Base-by-base conservation (phyloP, 257 asterid species). In the Primulina tabacum region DNA sequence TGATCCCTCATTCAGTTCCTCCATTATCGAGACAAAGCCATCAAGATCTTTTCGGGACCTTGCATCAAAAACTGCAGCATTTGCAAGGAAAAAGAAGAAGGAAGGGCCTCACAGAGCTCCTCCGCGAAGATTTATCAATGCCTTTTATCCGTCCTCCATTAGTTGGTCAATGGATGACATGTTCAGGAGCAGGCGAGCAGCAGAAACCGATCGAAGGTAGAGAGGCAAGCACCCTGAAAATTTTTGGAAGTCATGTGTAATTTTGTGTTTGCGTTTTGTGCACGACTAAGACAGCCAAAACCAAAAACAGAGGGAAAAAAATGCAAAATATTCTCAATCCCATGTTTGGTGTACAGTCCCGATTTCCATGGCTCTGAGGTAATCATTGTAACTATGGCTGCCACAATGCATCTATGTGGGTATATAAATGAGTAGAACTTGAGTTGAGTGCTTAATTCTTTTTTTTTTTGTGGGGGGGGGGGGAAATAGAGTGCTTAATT, bases 101-200 rank as follows among this genome's bases (percentile, higher is more conserved):
- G 92, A 85, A 77, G 93, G 74, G 75, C 85, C 87, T 50, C 92
- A 76, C 40, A 72, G 79, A 79, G 86, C 83, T 67, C 88, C 86
- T 10, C 55, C 93, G 9, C 78, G 83, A 72, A 80, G 82, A 74
- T 82, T 90, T 73, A 73, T 87, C 77, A 83, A 84, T 28, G 75
- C 89, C 2, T 80, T 90, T 68, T 69, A 88, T 75, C 96, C 95
- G 2, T 81, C 94, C 11, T 82, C 90, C 1, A 70, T 85, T 20
- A 86, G 83, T 74, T 78, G 81, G 74, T 78, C 86, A 2, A 69
- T 75, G 86, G 94, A 88, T 75, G 71, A 82, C 69, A 82, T 81
- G 79, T 72, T 86, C 77, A 82, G 71, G 71, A 78, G 92, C 30
- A 81, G 86, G 75, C 82, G 82, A 68, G 73, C 85, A n/a, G 83